Evolutionary conservation across 2,329 filamentous ascomycete species (phyloP), one percentile per base, ranked within the genome.

Genomic region (Aureobasidium lini): DNA sequence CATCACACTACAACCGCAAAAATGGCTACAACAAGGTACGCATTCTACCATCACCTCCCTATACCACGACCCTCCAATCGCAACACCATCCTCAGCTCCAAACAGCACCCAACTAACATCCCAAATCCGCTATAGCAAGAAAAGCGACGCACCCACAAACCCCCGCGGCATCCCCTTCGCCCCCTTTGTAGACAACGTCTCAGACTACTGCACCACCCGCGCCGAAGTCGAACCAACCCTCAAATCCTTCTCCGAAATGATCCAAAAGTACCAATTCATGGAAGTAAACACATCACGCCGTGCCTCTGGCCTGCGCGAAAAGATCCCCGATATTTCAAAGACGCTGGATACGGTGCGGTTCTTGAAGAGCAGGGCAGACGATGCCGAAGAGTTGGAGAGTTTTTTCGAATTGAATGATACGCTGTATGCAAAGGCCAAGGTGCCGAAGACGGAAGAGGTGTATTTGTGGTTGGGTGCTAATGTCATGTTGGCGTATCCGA

Each of bases 251-350:
- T 89, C 93, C 71, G 90, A 95, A 78, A 94, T 95, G 89, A 95
- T 95, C 65, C 90, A 89, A 67, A 99, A 99, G 81, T 99, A 99
- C 78, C 94, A 97, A 74, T 99, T 97, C 77, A 99, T 99, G 94
- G 91, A 97, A 77, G 80, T 88, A 71, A 97, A 96, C 74, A 89
- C 94, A 61, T 88, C 95, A 73, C 83, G 90, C 64, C 84, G 94
- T 49, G 87, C 89, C 57, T 80, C 82, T 4, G 91, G 92, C 2
- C 78, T 99, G 59, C 89, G 87, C 69, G 92, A 96, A 70, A 99
- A 97, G 79, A 91, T 99, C 65, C 94, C 94, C 0, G 94, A 99
- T 72, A 97, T 99, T 64, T 86, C 90, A 69, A 96, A 96, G 80
- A 97, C 94, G 0, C 76, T 97, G 61, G 93, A 97, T 62, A 94